phyloP scores from a whole-genome alignment of 1,284 basidiomycete genomes.

The Inonotus hispidus region DNA sequence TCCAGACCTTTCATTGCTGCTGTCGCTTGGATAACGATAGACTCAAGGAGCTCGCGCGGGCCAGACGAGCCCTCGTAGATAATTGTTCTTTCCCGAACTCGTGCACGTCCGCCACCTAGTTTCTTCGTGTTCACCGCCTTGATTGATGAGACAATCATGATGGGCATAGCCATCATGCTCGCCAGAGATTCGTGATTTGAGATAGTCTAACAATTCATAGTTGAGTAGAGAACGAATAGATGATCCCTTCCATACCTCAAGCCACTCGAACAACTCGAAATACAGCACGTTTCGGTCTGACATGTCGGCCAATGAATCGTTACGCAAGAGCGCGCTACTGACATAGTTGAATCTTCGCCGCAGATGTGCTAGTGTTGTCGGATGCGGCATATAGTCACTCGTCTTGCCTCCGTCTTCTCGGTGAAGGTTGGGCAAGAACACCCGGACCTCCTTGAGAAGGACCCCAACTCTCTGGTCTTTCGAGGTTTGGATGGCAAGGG shows the following conservation, averaged over 20 bases:
- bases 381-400: conserved; percentile 85
- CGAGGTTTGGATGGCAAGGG: conserved; percentile 58
- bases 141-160: conserved; percentile 75
- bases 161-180: conserved; percentile 94
- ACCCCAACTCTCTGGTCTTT: conserved; percentile 69
- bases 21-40: conserved; percentile 82
- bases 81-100: conserved; percentile 69
- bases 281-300: conserved; percentile 82
- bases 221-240: background rate
- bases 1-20: conserved; percentile 83
- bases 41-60: conserved; percentile 85
- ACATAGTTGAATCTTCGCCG: conserved; percentile 84
- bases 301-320: conserved; percentile 91
- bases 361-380: conserved; percentile 83
- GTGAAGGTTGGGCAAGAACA: conserved; percentile 75
- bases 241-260: conserved; percentile 55
- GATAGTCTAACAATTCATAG: conserved; percentile 53
- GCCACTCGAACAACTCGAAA: conserved; percentile 84
- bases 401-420: conserved; percentile 66
- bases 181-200: conserved; percentile 87
- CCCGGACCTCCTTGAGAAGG: conserved; percentile 63
- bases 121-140: conserved; percentile 55
- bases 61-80: conserved; percentile 85
- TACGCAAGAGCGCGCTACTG: conserved; percentile 76
- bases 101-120: conserved; percentile 35